These are phyloP conservation scores for Syzygium aqueum DNA, from an alignment of 345 rosid genomes.

Conservation along the genomic window DNA sequence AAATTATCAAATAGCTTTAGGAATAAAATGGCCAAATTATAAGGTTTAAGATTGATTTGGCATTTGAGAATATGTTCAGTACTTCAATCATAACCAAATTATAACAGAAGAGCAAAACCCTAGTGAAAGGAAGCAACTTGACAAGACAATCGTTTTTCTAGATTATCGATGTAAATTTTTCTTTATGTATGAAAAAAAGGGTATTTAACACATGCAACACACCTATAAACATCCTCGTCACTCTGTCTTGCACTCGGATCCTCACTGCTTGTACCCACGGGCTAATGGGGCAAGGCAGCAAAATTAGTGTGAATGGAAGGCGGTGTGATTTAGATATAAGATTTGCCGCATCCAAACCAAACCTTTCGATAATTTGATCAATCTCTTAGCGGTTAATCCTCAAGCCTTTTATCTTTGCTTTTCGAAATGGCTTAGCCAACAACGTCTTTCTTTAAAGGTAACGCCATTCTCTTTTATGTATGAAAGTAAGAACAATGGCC, in stretches of 20 bases:
- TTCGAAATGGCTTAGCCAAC: not conserved
- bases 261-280: not conserved
- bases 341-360: not conserved
- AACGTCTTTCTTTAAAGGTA: not conserved
- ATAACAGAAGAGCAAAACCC: too few species aligned
- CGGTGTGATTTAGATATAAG: not conserved
- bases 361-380: not conserved
- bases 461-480: not conserved
- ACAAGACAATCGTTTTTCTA: too few species aligned
- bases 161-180: too few species aligned
- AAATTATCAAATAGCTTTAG: too few species aligned
- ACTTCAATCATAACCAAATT: too few species aligned
- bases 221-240: not conserved
- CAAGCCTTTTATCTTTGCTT: not conserved
- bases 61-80: too few species aligned
- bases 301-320: not conserved
- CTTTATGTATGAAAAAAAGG: too few species aligned
- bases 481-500: not conserved
- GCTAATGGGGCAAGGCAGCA: not conserved
- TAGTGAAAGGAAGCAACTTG: too few species aligned
- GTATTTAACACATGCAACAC: not conserved
- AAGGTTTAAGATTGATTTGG: too few species aligned
- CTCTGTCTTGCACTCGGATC: not conserved
- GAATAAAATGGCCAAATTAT: too few species aligned
- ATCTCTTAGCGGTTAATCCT: not conserved